A percentile compares a stretch with the other conserved stretches of the same genome.
phyloP scores from a whole-genome alignment of 2,329 filamentous ascomycete genomes.

The Epichloe gansuensis region DNA sequence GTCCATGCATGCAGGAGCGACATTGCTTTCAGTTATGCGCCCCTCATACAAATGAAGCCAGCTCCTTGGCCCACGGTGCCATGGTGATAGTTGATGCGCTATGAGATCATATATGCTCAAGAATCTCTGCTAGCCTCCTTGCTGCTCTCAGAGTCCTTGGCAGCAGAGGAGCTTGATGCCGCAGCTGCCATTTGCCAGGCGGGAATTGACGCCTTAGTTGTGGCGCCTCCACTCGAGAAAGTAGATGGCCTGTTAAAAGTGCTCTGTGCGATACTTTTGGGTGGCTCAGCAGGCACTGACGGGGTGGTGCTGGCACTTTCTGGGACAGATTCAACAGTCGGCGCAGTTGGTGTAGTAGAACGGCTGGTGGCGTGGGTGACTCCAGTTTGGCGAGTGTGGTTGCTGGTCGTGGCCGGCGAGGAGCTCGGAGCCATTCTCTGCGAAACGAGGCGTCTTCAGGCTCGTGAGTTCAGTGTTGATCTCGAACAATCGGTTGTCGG shows the following conservation, averaged over 20 bases:
- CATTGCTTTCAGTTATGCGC: too few relatives aligned
- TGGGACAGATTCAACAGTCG: conserved; percentile 9
- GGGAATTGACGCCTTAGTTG: conserved; percentile 56
- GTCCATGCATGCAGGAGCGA: neutral
- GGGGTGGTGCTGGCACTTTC: conserved; percentile 17
- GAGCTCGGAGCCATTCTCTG: conserved; percentile 41
- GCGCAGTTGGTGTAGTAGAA: conserved; percentile 10
- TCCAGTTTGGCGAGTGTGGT: conserved; percentile 7
- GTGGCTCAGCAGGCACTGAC: conserved; percentile 14
- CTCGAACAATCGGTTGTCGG: conserved; percentile 71
- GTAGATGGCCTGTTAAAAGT: conserved; percentile 24
- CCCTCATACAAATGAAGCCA: neutral
- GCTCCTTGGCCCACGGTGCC: too few relatives aligned
- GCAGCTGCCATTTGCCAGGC: conserved; percentile 68
- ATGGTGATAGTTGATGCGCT: neutral
- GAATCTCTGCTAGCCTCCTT: conserved; percentile 5
- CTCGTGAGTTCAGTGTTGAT: conserved; percentile 81
- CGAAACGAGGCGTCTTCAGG: conserved; percentile 71
- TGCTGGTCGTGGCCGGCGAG: conserved; percentile 13
- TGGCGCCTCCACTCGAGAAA: conserved; percentile 17
- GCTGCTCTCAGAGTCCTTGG: conserved; percentile 13
- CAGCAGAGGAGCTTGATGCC: conserved; percentile 15
- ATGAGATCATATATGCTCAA: neutral
- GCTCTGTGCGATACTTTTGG: conserved; percentile 20
- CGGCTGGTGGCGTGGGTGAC: neutral